Evolutionary conservation across 441 rosid species (phyloP).

Genomic region (Rhodomyrtus psidioides): DNA sequence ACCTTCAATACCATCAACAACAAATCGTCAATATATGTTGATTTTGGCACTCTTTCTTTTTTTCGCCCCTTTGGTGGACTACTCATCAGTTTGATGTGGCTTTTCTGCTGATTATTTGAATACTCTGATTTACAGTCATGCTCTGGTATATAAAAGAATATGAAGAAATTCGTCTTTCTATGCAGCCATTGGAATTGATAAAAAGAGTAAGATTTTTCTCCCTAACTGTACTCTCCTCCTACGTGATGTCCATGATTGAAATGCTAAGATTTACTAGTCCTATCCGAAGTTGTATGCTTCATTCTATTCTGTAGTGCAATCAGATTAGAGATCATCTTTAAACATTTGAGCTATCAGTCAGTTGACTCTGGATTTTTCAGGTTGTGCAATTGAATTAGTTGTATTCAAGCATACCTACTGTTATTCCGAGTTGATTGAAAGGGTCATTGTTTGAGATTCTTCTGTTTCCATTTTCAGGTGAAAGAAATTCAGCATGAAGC

Average conservation of each 20-base stretch:
- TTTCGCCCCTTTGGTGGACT: too few relatives aligned
- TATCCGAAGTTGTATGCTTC: background rate
- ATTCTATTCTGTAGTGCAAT: background rate
- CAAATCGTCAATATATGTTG: background rate
- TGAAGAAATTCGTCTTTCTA: slow-evolving; percentile 63
- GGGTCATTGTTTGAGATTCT: background rate
- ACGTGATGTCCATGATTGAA: background rate
- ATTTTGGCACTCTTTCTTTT: background rate
- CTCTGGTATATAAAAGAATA: slow-evolving; percentile 59
- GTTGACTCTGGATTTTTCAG: background rate
- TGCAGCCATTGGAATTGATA: slow-evolving; percentile 79
- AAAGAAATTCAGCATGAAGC: too few relatives aligned
- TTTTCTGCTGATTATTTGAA: background rate
- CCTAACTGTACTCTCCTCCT: background rate
- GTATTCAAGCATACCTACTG: background rate
- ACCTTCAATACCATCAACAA: background rate
- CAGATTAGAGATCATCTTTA: background rate
- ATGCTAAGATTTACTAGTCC: background rate
- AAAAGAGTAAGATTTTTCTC: slow-evolving; percentile 40
- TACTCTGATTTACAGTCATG: slow-evolving; percentile 37
- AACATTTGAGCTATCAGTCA: background rate
- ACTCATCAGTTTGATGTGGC: background rate
- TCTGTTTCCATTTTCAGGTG: too few relatives aligned
- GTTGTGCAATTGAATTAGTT: background rate
- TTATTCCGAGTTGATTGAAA: background rate